Conservation (phyloP, 2,329 filamentous ascomycete genomes). For the Aureobasidium sp. region DNA sequence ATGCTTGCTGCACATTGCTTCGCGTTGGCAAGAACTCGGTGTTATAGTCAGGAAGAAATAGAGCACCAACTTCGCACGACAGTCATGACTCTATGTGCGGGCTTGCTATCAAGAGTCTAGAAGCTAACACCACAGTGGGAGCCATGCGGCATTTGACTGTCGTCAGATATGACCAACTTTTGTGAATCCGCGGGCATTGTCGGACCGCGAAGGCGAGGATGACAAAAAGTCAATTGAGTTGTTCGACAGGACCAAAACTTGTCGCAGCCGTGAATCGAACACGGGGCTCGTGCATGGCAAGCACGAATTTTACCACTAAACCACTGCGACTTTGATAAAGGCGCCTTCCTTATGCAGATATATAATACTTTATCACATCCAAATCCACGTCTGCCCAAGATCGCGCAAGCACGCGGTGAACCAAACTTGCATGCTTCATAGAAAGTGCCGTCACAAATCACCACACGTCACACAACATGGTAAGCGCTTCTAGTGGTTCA, state of each 20-base stretch:
- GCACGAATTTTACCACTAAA: constrained; percentile 13
- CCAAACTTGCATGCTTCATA: not conserved
- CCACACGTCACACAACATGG: not conserved
- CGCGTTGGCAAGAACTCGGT: not conserved
- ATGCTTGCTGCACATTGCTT: no score
- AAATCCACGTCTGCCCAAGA: not conserved
- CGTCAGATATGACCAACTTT: not conserved
- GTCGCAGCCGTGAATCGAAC: constrained; percentile 13
- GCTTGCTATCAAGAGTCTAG: not conserved
- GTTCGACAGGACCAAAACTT: not conserved
- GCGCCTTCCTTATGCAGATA: no score
- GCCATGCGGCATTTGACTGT: not conserved
- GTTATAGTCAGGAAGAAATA: not conserved
- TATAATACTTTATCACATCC: no score
- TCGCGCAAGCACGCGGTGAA: not conserved
- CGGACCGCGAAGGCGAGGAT: not conserved
- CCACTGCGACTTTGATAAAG: constrained; percentile 1
- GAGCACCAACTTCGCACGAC: not conserved
- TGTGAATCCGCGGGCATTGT: not conserved
- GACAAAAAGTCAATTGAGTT: not conserved
- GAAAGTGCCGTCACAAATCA: not conserved
- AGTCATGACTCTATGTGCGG: not conserved
- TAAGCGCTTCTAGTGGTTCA: not conserved
- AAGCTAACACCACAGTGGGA: not conserved
- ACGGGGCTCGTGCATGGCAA: constrained; percentile 12